Percentiles rank a stretch among this genome's conserved stretches.
These are phyloP conservation scores for Fusarium paranaense DNA, from an alignment of 2,329 filamentous ascomycete genomes.

Conservation along the genomic window DNA sequence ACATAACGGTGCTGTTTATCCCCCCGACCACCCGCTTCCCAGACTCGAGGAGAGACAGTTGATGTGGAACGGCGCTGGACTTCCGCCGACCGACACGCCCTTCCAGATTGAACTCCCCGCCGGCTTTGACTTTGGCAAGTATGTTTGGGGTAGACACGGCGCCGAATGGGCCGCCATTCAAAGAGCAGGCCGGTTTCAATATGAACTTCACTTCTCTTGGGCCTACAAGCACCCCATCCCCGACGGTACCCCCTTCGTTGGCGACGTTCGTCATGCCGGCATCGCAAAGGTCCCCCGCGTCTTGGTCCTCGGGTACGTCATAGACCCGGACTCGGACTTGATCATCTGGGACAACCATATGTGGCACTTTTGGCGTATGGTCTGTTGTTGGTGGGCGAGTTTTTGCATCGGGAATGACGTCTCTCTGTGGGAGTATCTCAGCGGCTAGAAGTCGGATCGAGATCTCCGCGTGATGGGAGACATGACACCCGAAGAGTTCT, in stretches of 20 bases:
- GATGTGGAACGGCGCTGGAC: not conserved
- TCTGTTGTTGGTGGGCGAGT: not conserved
- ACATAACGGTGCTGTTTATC: not conserved
- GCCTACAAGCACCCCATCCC: not conserved
- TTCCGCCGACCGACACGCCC: rapidly evolving
- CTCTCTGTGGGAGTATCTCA: too few species aligned
- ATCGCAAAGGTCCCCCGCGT: not conserved
- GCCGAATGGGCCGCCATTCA: not conserved
- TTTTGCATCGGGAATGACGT: too few species aligned
- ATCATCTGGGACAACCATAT: not conserved
- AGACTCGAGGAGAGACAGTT: not conserved
- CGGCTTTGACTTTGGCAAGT: not conserved
- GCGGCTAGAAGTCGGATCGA: too few species aligned
- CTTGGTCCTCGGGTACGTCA: not conserved
- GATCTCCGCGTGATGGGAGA: too few species aligned
- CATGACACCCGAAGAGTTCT: too few species aligned
- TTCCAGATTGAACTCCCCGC: not conserved
- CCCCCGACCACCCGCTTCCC: not conserved
- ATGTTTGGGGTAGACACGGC: not conserved
- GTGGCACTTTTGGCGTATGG: not conserved
- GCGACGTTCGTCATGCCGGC: rapidly evolving
- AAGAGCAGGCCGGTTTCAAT: too few species aligned
- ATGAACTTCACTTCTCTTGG: not conserved
- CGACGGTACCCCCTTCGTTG: not conserved
- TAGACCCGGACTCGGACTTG: not conserved